phyloP scores from a whole-genome alignment of 805 yeast species.

The Candida methanosorbosa region DNA sequence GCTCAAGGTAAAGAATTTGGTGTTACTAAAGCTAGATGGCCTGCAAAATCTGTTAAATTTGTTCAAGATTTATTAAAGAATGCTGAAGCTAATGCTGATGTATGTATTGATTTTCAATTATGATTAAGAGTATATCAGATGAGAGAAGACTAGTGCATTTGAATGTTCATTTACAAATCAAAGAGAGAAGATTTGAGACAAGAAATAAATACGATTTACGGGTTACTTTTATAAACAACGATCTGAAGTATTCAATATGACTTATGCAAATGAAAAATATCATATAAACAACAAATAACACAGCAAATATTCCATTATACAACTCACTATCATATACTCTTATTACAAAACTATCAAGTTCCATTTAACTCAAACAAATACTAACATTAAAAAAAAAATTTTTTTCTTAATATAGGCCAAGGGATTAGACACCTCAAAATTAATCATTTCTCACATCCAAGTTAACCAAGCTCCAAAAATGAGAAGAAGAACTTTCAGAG shows the following conservation, averaged over 20 bases:
- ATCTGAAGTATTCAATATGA: too few relatives aligned
- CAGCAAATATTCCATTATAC: neutral
- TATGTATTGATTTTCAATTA: conserved; percentile 25
- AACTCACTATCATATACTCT: neutral
- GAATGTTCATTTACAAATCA: too few relatives aligned
- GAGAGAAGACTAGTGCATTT: too few relatives aligned
- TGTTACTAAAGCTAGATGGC: conserved; percentile 99
- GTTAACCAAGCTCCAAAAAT: conserved; percentile 99
- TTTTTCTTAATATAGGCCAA: conserved; percentile 44
- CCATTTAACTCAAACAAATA: too few relatives aligned
- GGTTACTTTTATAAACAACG: too few relatives aligned
- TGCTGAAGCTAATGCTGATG: conserved; percentile 98
- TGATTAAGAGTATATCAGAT: too few relatives aligned
- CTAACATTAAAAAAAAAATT: too few relatives aligned
- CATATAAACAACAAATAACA: too few relatives aligned
- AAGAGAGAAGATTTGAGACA: too few relatives aligned
- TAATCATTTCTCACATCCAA: conserved; percentile 96
- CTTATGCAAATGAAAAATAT: too few relatives aligned
- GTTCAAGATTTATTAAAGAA: conserved; percentile 90
- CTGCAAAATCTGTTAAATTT: conserved; percentile 95
- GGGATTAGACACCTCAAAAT: conserved; percentile 94
- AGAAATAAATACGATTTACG: too few relatives aligned
- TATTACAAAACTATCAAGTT: too few relatives aligned
- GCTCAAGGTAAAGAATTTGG: conserved; percentile 99
- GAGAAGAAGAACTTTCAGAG: conserved; percentile 99